phyloP scores from a whole-genome alignment of 345 rosid genomes.

The Corymbia maculata region DNA sequence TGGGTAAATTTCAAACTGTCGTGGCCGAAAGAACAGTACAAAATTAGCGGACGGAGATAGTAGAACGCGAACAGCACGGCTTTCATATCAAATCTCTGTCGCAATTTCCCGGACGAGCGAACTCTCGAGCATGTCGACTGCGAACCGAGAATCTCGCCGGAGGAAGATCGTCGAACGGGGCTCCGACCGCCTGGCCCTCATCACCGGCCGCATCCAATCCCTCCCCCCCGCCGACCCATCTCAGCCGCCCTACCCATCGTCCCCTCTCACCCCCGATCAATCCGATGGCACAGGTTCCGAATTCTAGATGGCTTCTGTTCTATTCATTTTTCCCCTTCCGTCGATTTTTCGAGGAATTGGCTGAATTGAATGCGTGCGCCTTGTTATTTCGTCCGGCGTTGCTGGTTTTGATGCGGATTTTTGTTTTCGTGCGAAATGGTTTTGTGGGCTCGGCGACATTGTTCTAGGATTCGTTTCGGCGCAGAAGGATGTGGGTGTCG shows the following conservation, averaged over 20 bases:
- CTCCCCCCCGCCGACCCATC: slow-evolving; percentile 25
- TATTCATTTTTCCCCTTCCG: neutral
- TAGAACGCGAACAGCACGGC: neutral
- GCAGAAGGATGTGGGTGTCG: neutral
- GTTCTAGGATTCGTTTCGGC: neutral
- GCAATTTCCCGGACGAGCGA: no score
- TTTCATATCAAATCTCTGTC: neutral
- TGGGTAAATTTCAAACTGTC: neutral
- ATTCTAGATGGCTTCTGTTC: neutral
- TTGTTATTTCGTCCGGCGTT: neutral
- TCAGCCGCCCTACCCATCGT: slow-evolving; percentile 6
- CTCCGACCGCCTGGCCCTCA: slow-evolving; percentile 76
- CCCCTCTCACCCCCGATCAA: slow-evolving; percentile 4
- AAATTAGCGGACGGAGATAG: neutral
- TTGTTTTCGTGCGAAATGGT: neutral
- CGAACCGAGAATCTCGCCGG: slow-evolving; percentile 76
- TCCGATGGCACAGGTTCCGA: slow-evolving; percentile 8
- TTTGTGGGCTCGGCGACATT: neutral
- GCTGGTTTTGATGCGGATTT: neutral
- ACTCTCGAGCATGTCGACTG: slow-evolving; percentile 9
- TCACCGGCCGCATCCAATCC: slow-evolving; percentile 45
- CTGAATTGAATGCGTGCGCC: neutral
- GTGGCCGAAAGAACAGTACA: neutral
- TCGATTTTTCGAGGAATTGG: neutral
- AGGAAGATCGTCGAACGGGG: slow-evolving; percentile 66